Evolutionary conservation across 768 basidiomycete genomes (phyloP).

Genomic region (Leccinum subgranulosum): DNA sequence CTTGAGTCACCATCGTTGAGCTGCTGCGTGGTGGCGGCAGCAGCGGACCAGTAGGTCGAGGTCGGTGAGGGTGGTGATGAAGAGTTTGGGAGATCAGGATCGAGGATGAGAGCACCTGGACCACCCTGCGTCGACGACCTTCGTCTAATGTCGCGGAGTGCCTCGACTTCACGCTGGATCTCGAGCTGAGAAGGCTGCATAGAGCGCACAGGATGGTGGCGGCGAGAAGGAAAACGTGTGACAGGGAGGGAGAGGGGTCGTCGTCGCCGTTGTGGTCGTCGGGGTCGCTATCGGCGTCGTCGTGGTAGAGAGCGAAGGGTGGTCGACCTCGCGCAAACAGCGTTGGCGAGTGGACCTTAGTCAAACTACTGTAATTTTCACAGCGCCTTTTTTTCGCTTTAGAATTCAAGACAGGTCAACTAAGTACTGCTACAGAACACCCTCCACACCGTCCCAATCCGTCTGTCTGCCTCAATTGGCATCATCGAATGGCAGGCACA

Average conservation of each 20-base stretch:
- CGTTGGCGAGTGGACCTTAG: constrained; percentile 1
- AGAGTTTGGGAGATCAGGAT: constrained; percentile 87
- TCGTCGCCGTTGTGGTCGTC: constrained; percentile 10
- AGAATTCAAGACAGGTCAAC: neutral
- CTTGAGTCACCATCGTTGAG: constrained; percentile 44
- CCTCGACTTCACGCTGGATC: constrained; percentile 84
- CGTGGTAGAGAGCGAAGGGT: neutral
- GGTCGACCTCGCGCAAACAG: neutral
- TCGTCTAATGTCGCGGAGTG: constrained; percentile 76
- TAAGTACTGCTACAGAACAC: constrained; percentile 19
- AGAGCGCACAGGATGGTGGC: neutral
- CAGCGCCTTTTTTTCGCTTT: constrained; percentile 3
- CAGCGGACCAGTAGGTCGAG: constrained; percentile 46
- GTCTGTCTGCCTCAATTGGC: constrained; percentile 13
- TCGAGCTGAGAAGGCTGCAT: constrained; percentile 83
- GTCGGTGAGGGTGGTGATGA: constrained; percentile 60
- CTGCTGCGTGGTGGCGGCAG: constrained; percentile 30
- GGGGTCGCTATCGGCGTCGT: constrained; percentile 8
- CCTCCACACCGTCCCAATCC: constrained; percentile 16
- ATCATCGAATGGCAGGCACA: constrained; percentile 12
- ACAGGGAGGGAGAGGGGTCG: constrained; percentile 4
- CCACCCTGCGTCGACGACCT: constrained; percentile 72
- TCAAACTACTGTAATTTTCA: constrained; percentile 14
- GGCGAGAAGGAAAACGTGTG: constrained; percentile 12
- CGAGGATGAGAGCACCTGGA: constrained; percentile 80